phyloP scores from a whole-genome alignment of 257 asterid species.

The Cinchona pubescens region DNA sequence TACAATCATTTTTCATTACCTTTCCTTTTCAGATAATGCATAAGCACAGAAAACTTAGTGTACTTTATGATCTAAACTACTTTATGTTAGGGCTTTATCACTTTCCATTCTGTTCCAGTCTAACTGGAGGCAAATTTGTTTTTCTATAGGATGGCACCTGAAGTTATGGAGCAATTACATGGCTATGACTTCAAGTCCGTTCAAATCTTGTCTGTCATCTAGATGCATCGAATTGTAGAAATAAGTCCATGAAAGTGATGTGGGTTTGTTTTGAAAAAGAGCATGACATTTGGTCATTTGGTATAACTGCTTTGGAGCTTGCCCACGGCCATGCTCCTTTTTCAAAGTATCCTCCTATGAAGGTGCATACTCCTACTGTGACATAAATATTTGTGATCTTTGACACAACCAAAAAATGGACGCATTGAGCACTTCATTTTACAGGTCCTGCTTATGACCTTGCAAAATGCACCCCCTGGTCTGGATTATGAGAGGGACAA shows the following conservation, averaged over 20 bases:
- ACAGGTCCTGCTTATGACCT: slow-evolving; percentile 94
- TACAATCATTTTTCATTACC: neutral
- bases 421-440: slow-evolving; percentile 16
- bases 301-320: slow-evolving; percentile 98
- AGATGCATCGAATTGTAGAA: slow-evolving; percentile 1
- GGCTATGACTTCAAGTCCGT: slow-evolving; percentile 97
- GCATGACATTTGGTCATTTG: slow-evolving; percentile 99
- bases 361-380: slow-evolving; percentile 45
- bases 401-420: slow-evolving; percentile 5
- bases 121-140: too few species aligned
- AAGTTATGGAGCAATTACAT: slow-evolving; percentile 94
- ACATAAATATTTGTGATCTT: slow-evolving; percentile 10
- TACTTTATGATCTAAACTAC: neutral
- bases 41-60: neutral
- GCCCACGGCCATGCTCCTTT: slow-evolving; percentile 99
- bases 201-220: slow-evolving; percentile 19
- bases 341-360: slow-evolving; percentile 98
- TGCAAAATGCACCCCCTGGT: slow-evolving; percentile 99
- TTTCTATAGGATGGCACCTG: slow-evolving; percentile 96
- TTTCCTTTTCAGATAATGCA: slow-evolving; percentile 9
- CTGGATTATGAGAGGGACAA: slow-evolving; percentile 96
- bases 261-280: slow-evolving; percentile 38
- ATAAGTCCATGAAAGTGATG: neutral
- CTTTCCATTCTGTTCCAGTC: slow-evolving; percentile 3
- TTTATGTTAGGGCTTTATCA: neutral